A percentile compares a stretch with the other conserved stretches of the same genome.
Evolutionary conservation across 441 rosid species (phyloP).

Genomic region (Adansonia gregorii): DNA sequence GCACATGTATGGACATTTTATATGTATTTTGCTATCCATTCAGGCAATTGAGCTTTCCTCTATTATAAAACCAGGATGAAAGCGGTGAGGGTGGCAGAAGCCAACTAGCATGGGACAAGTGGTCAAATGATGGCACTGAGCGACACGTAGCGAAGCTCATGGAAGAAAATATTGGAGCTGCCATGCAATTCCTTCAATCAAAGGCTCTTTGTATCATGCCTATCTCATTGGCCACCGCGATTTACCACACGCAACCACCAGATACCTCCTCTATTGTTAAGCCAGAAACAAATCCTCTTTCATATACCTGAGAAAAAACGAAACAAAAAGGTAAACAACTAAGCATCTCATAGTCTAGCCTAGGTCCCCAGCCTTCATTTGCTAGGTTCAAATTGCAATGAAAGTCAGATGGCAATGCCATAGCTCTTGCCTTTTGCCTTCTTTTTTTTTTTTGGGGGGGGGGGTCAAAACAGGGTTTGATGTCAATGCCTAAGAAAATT

Average conservation of each 20-base stretch:
- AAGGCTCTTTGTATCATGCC: slow-evolving; percentile 99
- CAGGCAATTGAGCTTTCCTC: slow-evolving; percentile 18
- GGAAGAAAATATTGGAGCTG: slow-evolving; percentile 96
- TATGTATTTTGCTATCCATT: neutral
- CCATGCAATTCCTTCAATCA: slow-evolving; percentile 97
- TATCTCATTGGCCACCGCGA: slow-evolving; percentile 83
- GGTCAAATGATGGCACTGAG: slow-evolving; percentile 93
- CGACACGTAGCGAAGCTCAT: slow-evolving; percentile 90
- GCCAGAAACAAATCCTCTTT: slow-evolving; percentile 70
- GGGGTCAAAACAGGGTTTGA: slow-evolving; percentile 16
- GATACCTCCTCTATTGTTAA: slow-evolving; percentile 73
- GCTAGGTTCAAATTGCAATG: slow-evolving; percentile 52
- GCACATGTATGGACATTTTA: neutral
- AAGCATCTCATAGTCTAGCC: no score
- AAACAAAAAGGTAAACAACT: slow-evolving; percentile 29
- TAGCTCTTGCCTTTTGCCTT: slow-evolving; percentile 36
- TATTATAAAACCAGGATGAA: slow-evolving; percentile 57
- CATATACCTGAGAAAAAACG: slow-evolving; percentile 38
- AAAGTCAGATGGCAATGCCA: slow-evolving; percentile 71
- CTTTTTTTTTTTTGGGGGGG: neutral
- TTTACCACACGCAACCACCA: slow-evolving; percentile 77
- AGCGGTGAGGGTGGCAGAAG: slow-evolving; percentile 70
- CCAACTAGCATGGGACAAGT: slow-evolving; percentile 94
- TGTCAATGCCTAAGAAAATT: slow-evolving; percentile 48
- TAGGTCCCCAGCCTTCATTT: slow-evolving; percentile 30